These are phyloP conservation scores for Posidonia oceanica DNA, from an alignment of 116 monocot genomes.

Conservation along the genomic window DNA sequence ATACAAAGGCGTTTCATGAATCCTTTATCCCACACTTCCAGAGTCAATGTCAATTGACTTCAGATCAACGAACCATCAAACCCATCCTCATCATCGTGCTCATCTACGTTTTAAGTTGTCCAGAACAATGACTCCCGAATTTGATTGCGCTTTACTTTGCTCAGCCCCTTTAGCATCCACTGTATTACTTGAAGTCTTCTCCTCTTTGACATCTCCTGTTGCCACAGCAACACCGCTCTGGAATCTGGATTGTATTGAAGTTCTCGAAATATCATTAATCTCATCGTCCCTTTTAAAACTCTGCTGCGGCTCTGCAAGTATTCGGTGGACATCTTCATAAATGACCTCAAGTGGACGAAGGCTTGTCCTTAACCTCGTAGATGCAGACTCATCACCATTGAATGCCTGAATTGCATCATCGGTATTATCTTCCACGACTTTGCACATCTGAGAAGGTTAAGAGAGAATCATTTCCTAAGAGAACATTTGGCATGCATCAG, in stretches of 20 bases:
- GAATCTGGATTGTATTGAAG: not conserved
- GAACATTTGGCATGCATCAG: not conserved
- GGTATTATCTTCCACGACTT: slow-evolving; percentile 30
- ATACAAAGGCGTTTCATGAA: no score
- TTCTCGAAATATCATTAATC: not conserved
- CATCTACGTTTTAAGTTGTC: not conserved
- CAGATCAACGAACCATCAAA: not conserved
- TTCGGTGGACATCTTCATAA: slow-evolving; percentile 24
- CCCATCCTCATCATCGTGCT: not conserved
- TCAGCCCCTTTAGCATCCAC: not conserved
- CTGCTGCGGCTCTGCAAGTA: slow-evolving; percentile 16
- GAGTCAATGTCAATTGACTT: no score
- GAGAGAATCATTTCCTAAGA: not conserved
- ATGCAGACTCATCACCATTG: slow-evolving; percentile 29
- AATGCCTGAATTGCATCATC: slow-evolving; percentile 27
- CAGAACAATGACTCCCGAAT: not conserved
- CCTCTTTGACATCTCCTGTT: not conserved
- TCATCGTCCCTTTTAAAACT: not conserved
- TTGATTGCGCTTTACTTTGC: not conserved
- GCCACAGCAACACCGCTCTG: not conserved
- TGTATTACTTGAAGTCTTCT: not conserved
- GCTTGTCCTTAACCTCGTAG: slow-evolving; percentile 27
- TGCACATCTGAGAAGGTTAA: slow-evolving; percentile 40
- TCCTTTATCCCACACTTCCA: no score
- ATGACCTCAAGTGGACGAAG: slow-evolving; percentile 36